Conservation (phyloP, 2,329 filamentous ascomycete genomes). For the Botrytis fabae region DNA sequence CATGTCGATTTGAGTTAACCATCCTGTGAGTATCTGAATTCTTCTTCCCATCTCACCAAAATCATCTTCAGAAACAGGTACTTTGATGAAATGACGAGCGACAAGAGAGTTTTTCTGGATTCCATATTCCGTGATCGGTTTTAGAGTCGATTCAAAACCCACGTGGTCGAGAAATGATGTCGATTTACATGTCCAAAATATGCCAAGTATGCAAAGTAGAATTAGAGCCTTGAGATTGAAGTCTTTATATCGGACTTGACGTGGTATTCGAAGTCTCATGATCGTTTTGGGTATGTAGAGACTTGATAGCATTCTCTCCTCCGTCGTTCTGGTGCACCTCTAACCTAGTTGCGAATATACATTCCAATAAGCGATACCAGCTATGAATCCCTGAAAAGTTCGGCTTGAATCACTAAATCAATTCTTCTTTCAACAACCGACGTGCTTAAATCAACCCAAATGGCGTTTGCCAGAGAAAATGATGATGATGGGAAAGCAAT, state of each 20-base stretch:
- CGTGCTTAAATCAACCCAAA: neutral
- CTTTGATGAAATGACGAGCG: slow-evolving; percentile 2
- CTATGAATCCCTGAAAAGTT: neutral
- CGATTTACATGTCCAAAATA: neutral
- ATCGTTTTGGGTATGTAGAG: neutral
- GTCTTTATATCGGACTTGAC: neutral
- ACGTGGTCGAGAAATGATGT: neutral
- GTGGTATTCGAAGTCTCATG: neutral
- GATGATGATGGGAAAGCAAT: neutral
- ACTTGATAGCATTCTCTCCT: neutral
- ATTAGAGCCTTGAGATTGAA: neutral
- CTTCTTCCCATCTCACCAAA: slow-evolving; percentile 4
- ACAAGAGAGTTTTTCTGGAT: neutral
- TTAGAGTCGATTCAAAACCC: neutral
- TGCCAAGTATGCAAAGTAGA: neutral
- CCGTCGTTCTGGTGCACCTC: neutral
- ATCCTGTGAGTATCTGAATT: neutral
- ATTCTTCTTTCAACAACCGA: neutral
- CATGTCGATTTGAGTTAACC: neutral
- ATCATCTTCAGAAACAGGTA: neutral
- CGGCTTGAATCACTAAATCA: neutral
- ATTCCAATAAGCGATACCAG: neutral
- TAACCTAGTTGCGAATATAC: neutral
- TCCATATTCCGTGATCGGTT: neutral
- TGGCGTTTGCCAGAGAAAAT: neutral